These are phyloP conservation scores for Aspergillus flavus DNA, from an alignment of 2,329 filamentous ascomycete genomes.

Conservation along the genomic window DNA sequence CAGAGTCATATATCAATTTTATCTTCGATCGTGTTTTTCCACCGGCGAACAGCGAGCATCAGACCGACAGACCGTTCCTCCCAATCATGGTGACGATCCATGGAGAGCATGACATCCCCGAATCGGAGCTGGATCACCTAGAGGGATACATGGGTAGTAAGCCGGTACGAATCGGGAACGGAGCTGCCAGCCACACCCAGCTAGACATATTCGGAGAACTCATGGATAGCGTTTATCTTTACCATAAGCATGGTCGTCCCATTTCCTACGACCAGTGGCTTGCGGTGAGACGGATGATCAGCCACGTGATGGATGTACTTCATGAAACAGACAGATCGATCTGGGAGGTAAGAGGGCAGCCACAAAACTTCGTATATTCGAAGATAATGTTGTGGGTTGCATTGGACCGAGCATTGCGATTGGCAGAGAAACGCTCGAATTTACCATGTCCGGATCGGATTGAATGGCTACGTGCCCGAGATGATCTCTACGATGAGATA, in stretches of 20 bases:
- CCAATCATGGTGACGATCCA: not conserved
- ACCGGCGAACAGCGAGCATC: slow-evolving; percentile 55
- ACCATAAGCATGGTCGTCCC: slow-evolving; percentile 78
- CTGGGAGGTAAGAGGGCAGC: slow-evolving; percentile 29
- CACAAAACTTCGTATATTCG: slow-evolving; percentile 74
- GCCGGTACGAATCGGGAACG: not conserved
- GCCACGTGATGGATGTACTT: not conserved
- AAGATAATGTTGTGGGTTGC: slow-evolving; percentile 84
- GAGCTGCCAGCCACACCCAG: slow-evolving; percentile 45
- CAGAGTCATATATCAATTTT: slow-evolving; percentile 77
- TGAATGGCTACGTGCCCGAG: slow-evolving; percentile 68
- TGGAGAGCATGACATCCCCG: not conserved
- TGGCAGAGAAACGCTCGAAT: slow-evolving; percentile 70
- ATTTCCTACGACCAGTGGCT: slow-evolving; percentile 77
- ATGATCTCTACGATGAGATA: slow-evolving; percentile 71
- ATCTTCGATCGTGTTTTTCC: slow-evolving; percentile 68
- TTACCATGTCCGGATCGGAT: slow-evolving; percentile 71
- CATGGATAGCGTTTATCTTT: slow-evolving; percentile 76
- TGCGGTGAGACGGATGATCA: slow-evolving; percentile 65
- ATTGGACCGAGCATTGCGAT: slow-evolving; percentile 72
- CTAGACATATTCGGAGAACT: slow-evolving; percentile 80
- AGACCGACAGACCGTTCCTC: not conserved
- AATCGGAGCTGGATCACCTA: not conserved
- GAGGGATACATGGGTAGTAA: not conserved
- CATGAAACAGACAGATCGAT: not conserved